Conservation (phyloP, 106 monocot genomes). For the Triglochin maritima region DNA sequence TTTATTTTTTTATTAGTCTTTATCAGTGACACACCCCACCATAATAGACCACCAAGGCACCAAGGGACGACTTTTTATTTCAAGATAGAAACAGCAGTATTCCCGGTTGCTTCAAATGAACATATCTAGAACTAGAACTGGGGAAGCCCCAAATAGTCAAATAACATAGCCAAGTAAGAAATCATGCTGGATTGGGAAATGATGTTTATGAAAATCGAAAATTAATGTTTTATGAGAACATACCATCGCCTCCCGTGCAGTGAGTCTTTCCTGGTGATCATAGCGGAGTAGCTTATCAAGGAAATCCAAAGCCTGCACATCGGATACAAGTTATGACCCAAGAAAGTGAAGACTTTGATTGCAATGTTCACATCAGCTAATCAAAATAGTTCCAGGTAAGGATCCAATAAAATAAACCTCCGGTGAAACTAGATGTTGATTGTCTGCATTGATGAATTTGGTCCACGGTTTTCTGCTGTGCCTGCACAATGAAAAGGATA, state of each 20-base stretch:
- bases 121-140: too few relatives aligned
- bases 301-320: slow-evolving; percentile 38
- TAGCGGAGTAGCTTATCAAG: slow-evolving; percentile 40
- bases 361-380: not conserved
- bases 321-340: not conserved
- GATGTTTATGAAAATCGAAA: too few relatives aligned
- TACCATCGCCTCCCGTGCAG: slow-evolving; percentile 43
- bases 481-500: slow-evolving; percentile 8
- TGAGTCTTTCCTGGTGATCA: slow-evolving; percentile 40
- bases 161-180: too few relatives aligned
- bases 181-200: too few relatives aligned
- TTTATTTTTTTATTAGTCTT: too few relatives aligned
- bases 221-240: not conserved
- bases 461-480: slow-evolving; percentile 39
- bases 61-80: too few relatives aligned
- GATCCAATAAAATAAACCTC: slow-evolving; percentile 10
- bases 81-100: too few relatives aligned
- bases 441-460: slow-evolving; percentile 34
- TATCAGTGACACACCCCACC: too few relatives aligned
- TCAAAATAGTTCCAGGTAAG: not conserved
- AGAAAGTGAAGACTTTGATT: not conserved
- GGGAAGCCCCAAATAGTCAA: too few relatives aligned
- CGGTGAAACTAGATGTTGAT: slow-evolving; percentile 35
- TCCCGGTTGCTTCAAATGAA: too few relatives aligned
- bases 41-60: too few relatives aligned